Evolutionary conservation across 2,329 filamentous ascomycete species (phyloP), one percentile per base, ranked within the genome.

Genomic region (Coniochaeta sp.): DNA sequence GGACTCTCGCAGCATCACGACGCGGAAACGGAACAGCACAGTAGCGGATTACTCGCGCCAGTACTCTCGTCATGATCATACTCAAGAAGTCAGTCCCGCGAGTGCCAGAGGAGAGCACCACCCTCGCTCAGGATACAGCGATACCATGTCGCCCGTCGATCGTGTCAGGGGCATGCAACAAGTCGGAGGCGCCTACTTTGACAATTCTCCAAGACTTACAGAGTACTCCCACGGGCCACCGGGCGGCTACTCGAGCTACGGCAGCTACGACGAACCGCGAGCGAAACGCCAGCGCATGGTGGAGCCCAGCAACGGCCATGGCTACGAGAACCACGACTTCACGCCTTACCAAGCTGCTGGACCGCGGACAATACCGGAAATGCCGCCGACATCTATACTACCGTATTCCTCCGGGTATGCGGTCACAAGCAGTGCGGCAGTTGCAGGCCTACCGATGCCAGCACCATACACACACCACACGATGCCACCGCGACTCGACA

Each of bases 1-100:
- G 71, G 91, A 96, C 72, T 89, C 90, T 52, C 81, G 90, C 60
- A 81, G 81, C 22, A 76, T 77, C 65, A 77, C 74, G 6, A 80
- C 77, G 19, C 74, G 77, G 60, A 83, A 81, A 68, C 74, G 77
- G 31, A 79, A 71, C 60, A 71, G 65, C 38, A 64, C 65, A 36
- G 66, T 67, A 2, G 70, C 67, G 16, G 67, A 71, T 17, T 66
- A 64, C 43, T 60, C 62, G 4, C 61, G 65, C 55, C 56, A 44
- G 22, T 58, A 58, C 36, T 58, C 56, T 62, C 47, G 59, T 56
- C 38, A 64, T 31, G 61, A 63, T 43, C 43, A 33, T 52, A 57
- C 44, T 59, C 54, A 57, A 57, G 54, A 57, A 57, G 54, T 57
- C 54, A 57, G 54, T 57, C 54, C 54, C 33, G 54, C 54, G 19